Conservation (phyloP, 495 filamentous ascomycete species). For the Cairneyella variabilis region DNA sequence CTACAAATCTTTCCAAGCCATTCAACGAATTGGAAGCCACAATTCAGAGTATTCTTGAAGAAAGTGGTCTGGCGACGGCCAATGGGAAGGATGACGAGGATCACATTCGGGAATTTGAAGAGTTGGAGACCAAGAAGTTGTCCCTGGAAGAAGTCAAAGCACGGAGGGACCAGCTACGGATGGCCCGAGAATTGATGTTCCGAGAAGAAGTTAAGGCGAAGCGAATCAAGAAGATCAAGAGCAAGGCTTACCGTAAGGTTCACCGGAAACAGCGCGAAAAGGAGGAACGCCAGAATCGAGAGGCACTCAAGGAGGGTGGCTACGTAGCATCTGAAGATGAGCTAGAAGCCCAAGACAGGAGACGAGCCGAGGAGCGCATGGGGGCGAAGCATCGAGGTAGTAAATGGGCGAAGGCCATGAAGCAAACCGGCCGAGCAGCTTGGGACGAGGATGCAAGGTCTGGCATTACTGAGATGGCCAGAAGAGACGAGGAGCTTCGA, state of each 20-base stretch:
- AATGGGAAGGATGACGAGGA: conserved; percentile 61
- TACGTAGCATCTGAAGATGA: conserved; percentile 71
- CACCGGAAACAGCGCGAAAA: conserved; percentile 83
- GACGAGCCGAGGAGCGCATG: conserved; percentile 84
- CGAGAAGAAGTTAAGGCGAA: conserved; percentile 87
- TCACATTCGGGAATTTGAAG: conserved; percentile 64
- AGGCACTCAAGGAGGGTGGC: conserved; percentile 63
- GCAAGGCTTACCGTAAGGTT: conserved; percentile 84
- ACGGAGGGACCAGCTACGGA: conserved; percentile 70
- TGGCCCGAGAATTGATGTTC: conserved; percentile 79
- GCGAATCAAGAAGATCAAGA: conserved; percentile 97
- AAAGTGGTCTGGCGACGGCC: conserved; percentile 68
- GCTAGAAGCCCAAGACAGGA: conserved; percentile 70
- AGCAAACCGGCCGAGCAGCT: conserved; percentile 68
- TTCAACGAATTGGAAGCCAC: conserved; percentile 77
- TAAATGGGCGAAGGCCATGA: conserved; percentile 90
- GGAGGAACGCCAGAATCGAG: conserved; percentile 64
- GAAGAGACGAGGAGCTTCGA: conserved; percentile 79
- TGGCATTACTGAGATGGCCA: conserved; percentile 76
- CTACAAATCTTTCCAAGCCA: conserved; percentile 52
- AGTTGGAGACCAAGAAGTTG: conserved; percentile 60
- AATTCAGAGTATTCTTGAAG: conserved; percentile 81
- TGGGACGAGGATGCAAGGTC: conserved; percentile 82
- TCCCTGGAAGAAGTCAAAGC: conserved; percentile 70
- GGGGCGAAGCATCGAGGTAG: conserved; percentile 83